These are phyloP conservation scores for Wickerhamomyces silvicola DNA, from an alignment of 805 yeast species.

Conservation along the genomic window DNA sequence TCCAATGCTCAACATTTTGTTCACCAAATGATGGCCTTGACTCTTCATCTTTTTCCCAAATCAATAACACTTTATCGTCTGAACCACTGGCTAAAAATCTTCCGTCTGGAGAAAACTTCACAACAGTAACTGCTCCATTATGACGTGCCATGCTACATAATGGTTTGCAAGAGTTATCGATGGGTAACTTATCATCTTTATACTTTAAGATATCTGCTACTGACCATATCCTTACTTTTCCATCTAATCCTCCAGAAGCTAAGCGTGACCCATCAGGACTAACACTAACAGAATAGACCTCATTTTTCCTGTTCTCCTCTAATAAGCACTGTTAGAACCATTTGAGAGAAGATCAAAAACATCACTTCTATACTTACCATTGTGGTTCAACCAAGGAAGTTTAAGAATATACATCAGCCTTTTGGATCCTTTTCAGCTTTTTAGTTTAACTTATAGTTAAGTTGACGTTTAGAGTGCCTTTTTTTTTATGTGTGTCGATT, in stretches of 20 bases:
- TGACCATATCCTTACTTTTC: conserved; percentile 89
- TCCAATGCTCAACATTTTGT: conserved; percentile 87
- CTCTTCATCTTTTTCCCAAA: conserved; percentile 89
- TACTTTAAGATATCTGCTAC: conserved; percentile 44
- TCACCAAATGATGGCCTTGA: conserved; percentile 56
- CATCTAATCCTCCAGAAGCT: conserved; percentile 93
- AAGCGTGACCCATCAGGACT: conserved; percentile 77
- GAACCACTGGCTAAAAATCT: conserved; percentile 90
- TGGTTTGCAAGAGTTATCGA: conserved; percentile 42
- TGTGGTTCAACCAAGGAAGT: conserved; percentile 67
- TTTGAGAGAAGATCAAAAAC: too few species aligned
- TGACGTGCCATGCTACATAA: conserved; percentile 90
- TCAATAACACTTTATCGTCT: conserved; percentile 84
- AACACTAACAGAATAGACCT: conserved; percentile 77
- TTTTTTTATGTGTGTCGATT: too few species aligned
- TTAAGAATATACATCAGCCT: conserved; percentile 66
- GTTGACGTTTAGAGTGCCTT: too few species aligned
- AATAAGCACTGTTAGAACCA: conserved; percentile 5
- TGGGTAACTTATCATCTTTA: conserved; percentile 15
- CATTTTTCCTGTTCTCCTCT: conserved; percentile 78
- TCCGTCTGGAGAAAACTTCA: conserved; percentile 89
- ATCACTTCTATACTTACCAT: conserved; percentile 26
- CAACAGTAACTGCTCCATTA: conserved; percentile 94
- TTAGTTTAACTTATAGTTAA: too few species aligned
- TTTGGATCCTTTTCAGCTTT: too few species aligned